A percentile compares a stretch with the other conserved stretches of the same genome.
Conservation (phyloP, 257 asterid species). For the Salvia splendens region DNA sequence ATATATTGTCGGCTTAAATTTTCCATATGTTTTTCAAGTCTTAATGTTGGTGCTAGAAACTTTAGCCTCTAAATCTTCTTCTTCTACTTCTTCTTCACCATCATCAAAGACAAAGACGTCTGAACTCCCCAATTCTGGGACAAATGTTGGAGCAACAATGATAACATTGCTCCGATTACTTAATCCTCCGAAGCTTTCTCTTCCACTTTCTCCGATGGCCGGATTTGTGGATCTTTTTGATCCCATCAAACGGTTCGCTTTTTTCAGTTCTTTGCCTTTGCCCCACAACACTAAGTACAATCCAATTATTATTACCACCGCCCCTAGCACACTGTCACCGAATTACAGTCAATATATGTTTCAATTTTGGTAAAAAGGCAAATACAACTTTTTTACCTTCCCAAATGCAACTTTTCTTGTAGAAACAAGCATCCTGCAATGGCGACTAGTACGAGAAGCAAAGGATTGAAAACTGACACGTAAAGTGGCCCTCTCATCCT, state of each 20-base stretch:
- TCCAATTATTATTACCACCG: conserved; percentile 48
- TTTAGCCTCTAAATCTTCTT: no score
- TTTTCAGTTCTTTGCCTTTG: conserved; percentile 54
- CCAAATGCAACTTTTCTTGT: conserved; percentile 56
- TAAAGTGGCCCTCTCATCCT: conserved; percentile 69
- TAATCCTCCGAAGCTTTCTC: conserved; percentile 26
- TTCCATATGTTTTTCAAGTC: no score
- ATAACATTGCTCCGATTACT: conserved; percentile 17
- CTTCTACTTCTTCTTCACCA: no score
- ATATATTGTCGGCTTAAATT: no score
- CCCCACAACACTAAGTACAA: conserved; percentile 73
- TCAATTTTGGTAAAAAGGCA: not conserved
- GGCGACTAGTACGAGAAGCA: conserved; percentile 65
- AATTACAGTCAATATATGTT: not conserved
- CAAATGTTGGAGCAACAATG: conserved; percentile 37
- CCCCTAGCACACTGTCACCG: conserved; percentile 56
- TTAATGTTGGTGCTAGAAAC: no score
- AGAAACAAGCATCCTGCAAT: conserved; percentile 57
- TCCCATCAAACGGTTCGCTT: conserved; percentile 38
- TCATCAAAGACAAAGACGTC: not conserved
- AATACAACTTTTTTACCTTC: conserved; percentile 43
- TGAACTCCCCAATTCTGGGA: conserved; percentile 9
- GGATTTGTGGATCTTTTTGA: conserved; percentile 20
- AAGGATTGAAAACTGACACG: conserved; percentile 66
- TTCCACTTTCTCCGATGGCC: conserved; percentile 7